Percentiles rank a stretch among this genome's conserved stretches.
Conservation (phyloP, 768 basidiomycete genomes). For the Chiua virens region DNA sequence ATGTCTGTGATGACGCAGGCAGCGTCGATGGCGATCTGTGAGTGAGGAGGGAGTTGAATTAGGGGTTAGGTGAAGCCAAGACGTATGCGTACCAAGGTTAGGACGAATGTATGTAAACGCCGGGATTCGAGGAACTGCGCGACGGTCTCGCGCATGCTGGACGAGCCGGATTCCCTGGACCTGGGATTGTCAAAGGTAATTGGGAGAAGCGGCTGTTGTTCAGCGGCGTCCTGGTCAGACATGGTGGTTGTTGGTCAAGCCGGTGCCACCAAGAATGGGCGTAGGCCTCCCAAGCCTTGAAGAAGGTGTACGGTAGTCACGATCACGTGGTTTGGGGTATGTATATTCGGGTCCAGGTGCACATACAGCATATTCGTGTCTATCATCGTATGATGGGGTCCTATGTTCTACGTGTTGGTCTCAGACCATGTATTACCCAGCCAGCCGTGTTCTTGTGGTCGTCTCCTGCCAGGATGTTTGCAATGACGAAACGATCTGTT, state of each 20-base stretch:
- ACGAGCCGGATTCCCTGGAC: constrained; percentile 4
- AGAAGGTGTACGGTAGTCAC: constrained; percentile 12
- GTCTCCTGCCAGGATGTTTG: neutral
- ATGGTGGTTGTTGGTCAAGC: constrained; percentile 28
- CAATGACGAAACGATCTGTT: constrained; percentile 3
- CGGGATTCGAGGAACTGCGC: constrained; percentile 53
- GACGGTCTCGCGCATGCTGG: constrained; percentile 33
- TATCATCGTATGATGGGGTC: constrained; percentile 10
- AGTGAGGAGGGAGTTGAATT: constrained; percentile 1
- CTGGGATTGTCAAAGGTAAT: constrained; percentile 20
- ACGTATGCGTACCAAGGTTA: constrained; percentile 49
- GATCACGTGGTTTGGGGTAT: constrained; percentile 18
- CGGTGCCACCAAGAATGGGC: constrained; percentile 7
- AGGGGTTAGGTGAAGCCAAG: constrained; percentile 17
- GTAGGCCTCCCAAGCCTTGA: neutral
- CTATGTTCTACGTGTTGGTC: constrained; percentile 17
- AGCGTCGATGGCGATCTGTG: constrained; percentile 62
- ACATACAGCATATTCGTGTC: neutral
- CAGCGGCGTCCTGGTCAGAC: constrained; percentile 40
- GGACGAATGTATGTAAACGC: constrained; percentile 54
- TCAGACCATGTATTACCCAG: constrained; percentile 10
- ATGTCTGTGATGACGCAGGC: constrained; percentile 72
- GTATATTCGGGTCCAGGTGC: neutral
- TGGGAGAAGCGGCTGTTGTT: constrained; percentile 48
- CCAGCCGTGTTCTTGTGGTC: constrained; percentile 3